Conservation (phyloP, 2,329 filamentous ascomycete species). For the Sarocladium strictum region DNA sequence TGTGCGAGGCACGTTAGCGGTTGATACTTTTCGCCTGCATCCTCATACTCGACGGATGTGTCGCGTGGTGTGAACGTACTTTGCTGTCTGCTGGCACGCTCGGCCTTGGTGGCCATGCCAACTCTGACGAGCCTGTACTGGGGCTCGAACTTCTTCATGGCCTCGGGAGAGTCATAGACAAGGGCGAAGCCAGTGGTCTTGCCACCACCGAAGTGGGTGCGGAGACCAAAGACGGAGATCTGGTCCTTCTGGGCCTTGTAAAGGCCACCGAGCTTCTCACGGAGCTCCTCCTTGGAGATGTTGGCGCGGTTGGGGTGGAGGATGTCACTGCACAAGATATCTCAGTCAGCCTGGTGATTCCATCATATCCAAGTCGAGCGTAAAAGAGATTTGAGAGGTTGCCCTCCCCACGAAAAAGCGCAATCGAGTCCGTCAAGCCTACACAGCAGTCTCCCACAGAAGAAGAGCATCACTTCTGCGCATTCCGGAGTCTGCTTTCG, state of each 20-base stretch:
- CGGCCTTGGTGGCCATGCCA: slow-evolving; percentile 86
- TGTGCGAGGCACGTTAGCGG: slow-evolving; percentile 18
- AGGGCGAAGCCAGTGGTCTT: slow-evolving; percentile 99
- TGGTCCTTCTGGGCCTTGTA: slow-evolving; percentile 99
- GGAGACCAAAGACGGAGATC: slow-evolving; percentile 96
- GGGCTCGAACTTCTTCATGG: slow-evolving; percentile 99
- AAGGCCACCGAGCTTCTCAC: slow-evolving; percentile 84
- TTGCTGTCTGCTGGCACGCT: slow-evolving; percentile 98
- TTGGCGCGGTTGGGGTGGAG: slow-evolving; percentile 98
- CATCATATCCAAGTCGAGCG: not conserved
- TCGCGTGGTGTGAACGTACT: slow-evolving; percentile 61
- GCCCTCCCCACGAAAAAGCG: not conserved
- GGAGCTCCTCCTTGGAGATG: slow-evolving; percentile 99
- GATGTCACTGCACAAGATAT: slow-evolving; percentile 67
- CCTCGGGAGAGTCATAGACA: slow-evolving; percentile 96
- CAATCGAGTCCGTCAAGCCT: not conserved
- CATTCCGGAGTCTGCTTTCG: not conserved
- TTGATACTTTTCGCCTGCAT: not conserved
- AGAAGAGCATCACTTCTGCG: not conserved
- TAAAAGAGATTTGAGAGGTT: not conserved
- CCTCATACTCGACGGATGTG: too few relatives aligned
- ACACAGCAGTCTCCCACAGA: not conserved
- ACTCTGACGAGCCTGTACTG: slow-evolving; percentile 94
- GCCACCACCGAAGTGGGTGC: slow-evolving; percentile 98
- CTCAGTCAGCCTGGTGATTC: slow-evolving; percentile 7